Conservation (phyloP, 495 filamentous ascomycete species). For the Glutinoglossum americanum region DNA sequence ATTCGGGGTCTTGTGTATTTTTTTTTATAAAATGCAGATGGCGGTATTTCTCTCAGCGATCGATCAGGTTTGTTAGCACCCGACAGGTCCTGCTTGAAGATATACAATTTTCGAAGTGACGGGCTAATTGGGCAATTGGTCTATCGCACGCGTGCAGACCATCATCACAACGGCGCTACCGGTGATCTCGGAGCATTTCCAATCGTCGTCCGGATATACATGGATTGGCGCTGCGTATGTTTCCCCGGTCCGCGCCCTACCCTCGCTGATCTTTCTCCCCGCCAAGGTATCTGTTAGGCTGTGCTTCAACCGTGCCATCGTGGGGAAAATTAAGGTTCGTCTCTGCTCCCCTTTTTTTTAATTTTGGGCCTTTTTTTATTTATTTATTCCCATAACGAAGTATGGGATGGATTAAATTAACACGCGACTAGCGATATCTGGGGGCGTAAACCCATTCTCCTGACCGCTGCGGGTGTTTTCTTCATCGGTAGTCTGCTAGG, state of each 20-base stretch:
- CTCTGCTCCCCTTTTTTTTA: conserved; percentile 12
- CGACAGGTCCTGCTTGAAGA: not conserved
- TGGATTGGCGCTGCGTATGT: conserved; percentile 30
- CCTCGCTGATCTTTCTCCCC: conserved; percentile 2
- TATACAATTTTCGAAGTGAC: not conserved
- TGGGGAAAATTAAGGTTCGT: conserved; percentile 10
- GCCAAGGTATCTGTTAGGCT: conserved; percentile 8
- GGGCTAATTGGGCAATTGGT: not conserved
- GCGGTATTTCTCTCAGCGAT: not conserved
- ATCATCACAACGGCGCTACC: conserved; percentile 30
- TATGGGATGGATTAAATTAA: not conserved
- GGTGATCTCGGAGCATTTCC: conserved; percentile 23
- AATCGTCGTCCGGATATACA: conserved; percentile 26
- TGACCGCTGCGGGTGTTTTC: conserved; percentile 18
- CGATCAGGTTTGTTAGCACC: not conserved
- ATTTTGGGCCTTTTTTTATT: not conserved
- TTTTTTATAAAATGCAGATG: not conserved
- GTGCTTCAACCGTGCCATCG: conserved; percentile 7
- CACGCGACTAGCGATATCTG: conserved; percentile 22
- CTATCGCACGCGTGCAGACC: conserved; percentile 8
- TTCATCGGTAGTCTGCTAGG: conserved; percentile 20
- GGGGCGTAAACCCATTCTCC: conserved; percentile 20
- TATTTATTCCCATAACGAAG: too few relatives aligned
- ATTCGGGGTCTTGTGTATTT: too few relatives aligned
- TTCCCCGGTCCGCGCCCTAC: not conserved